Evolutionary conservation across 768 basidiomycete genomes (phyloP).

Genomic region (Hemileccinum impolitum): DNA sequence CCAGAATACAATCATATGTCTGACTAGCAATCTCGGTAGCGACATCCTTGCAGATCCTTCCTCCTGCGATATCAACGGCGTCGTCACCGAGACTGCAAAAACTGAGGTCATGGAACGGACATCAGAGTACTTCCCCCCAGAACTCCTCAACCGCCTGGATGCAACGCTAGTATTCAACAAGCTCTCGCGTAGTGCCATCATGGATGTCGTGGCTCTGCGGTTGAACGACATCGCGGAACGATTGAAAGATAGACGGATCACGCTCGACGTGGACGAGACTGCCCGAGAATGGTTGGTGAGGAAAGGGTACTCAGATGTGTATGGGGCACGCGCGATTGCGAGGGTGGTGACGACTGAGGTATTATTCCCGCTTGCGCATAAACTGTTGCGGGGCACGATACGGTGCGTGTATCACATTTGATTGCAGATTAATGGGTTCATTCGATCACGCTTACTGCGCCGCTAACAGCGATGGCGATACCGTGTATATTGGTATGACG

Average conservation of each 20-base stretch:
- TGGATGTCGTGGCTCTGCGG: slow-evolving; percentile 76
- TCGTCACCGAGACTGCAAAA: slow-evolving; percentile 59
- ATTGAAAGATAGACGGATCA: slow-evolving; percentile 62
- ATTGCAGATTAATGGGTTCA: neutral
- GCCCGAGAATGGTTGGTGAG: slow-evolving; percentile 68
- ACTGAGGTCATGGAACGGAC: slow-evolving; percentile 71
- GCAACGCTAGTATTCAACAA: slow-evolving; percentile 90
- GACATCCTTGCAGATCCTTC: slow-evolving; percentile 70
- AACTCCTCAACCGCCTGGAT: slow-evolving; percentile 86
- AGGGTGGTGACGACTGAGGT: slow-evolving; percentile 82
- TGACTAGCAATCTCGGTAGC: slow-evolving; percentile 85
- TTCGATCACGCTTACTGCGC: neutral
- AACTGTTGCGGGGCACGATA: slow-evolving; percentile 75
- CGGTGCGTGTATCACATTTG: slow-evolving; percentile 39
- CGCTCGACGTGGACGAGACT: slow-evolving; percentile 60
- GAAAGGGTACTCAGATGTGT: slow-evolving; percentile 78
- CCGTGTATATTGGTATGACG: slow-evolving; percentile 51
- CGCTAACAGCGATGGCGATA: slow-evolving; percentile 54
- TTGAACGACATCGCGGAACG: slow-evolving; percentile 70
- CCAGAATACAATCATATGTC: slow-evolving; percentile 86
- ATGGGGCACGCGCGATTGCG: slow-evolving; percentile 86
- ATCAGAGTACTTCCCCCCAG: slow-evolving; percentile 81
- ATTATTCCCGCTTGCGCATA: slow-evolving; percentile 77
- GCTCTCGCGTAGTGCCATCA: slow-evolving; percentile 66
- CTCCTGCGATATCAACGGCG: slow-evolving; percentile 60